Base-by-base conservation (phyloP, 306 rosid genomes). In the Arachis stenosperma region DNA sequence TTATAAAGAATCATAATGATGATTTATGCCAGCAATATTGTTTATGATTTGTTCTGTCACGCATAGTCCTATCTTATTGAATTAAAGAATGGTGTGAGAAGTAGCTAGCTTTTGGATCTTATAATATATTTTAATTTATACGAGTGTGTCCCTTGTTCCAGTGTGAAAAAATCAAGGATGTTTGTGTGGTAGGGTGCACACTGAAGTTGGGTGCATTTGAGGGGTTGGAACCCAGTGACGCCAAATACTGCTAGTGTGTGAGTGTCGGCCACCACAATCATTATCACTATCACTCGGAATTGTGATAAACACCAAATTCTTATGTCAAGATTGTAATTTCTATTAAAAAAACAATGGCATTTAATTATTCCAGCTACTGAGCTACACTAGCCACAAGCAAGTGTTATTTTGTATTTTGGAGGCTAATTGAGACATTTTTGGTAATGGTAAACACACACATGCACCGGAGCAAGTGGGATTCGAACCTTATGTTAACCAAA, bases 401-500 rank as follows among this genome's bases (percentile, higher is more conserved):
- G 17, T 15, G 17, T 15, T 15, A 15, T 15, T 15, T 15, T 15
- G 17, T 0, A 15, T n/a, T n/a, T n/a, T 30, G 36, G 36, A 30
- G 36, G 36, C 36, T 30, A 30, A 30, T 30, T 30, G 36, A 30
- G 39, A 61, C 36, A 46, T 78, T 65, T 62, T 14, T 44, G 61
- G 53, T 48, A 78, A 71, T 78, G 65, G 44, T 36, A 43, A 41
- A n/a, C 57, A 57, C 30, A 55, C 36, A 67, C 50, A 37, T 22
- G 22, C 52, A 52, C 1, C 46, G 12, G 50, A 50, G 70, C 75
- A 77, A 60, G 30, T 40, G 15, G 61, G 53, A 59, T 6, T 12
- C 56, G 90, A 94, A 94, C 70, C 98, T 97, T 14, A 78, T 75
- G 42, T 79, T 94, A 47, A 94, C 99, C 41, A 94, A 87, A 91